Evolutionary conservation across 163 green algal genomes (phyloP), one percentile per base, ranked within the genome.

Genomic region (Chlorella variabilis): DNA sequence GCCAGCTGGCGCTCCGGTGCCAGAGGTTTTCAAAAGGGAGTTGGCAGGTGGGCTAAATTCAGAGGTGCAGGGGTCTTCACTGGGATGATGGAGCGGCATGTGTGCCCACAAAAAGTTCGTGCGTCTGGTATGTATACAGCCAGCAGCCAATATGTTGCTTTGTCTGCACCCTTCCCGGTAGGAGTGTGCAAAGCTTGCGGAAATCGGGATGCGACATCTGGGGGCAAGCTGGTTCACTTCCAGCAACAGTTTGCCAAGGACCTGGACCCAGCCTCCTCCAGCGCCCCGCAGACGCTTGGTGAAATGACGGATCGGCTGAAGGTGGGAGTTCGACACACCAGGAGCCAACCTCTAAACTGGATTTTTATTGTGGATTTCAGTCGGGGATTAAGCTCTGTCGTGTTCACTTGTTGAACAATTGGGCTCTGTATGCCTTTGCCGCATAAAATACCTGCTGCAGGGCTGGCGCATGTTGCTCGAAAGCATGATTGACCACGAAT

Each of bases 291-390:
- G 8, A 96, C 92, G 3, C 90, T 99, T 67, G 94, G 93, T 2
- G 93, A 96, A 29, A 92, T 99, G 61, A 91, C 91, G 11, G 86
- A 93, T n/a, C 85, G 91, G 25, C 91, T 99, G 68, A 99, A 99
- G 63, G 76, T 82, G 54, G 8, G 45, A 11, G 33, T 4, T 18
- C 0, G 25, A 25, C 38, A 31, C 21, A 21, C 36, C 17, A 15
- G 36, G 2, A 51, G 4, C n/a, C 29, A 41, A 8, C 4, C 20
- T 6, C 8, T 23, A 4, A 33, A n/a, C 15, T 27, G 68, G n/a
- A 63, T 18, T 15, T n/a, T n/a, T n/a, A n/a, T n/a, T n/a, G n/a
- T n/a, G n/a, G n/a, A n/a, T n/a, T n/a, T n/a, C n/a, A n/a, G 45
- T 54, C 33, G 25, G 59, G 59, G 15, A 68, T 34, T 8, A 68